These are phyloP conservation scores for Cladosporium sp. DNA, from an alignment of 2,329 filamentous ascomycete species.

Conservation along the genomic window DNA sequence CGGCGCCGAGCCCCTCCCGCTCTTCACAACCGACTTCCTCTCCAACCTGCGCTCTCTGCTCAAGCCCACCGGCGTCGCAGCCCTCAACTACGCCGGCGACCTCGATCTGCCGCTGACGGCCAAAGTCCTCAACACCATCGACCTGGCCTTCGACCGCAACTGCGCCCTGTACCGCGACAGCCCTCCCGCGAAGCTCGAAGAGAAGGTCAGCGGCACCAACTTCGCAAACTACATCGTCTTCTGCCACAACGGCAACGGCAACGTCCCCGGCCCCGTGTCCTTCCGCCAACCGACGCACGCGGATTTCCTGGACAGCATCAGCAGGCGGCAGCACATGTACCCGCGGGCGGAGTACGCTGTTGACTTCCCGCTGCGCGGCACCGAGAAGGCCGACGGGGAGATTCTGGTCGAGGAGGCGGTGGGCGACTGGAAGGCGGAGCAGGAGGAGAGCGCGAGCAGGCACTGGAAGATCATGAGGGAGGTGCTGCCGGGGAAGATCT, in stretches of 20 bases:
- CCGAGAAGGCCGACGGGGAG: constrained; percentile 42
- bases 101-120: constrained; percentile 72
- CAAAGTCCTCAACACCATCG: constrained; percentile 80
- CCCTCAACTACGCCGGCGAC: constrained; percentile 96
- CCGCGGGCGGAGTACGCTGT: constrained; percentile 70
- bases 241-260: constrained; percentile 78
- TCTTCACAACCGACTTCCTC: constrained; percentile 88
- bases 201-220: neutral
- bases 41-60: constrained; percentile 68
- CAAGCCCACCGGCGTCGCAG: constrained; percentile 76
- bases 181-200: constrained; percentile 43
- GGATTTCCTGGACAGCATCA: constrained; percentile 73
- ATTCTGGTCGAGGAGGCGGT: constrained; percentile 66
- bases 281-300: constrained; percentile 66
- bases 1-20: constrained; percentile 81
- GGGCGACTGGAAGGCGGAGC: constrained; percentile 66
- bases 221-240: constrained; percentile 98
- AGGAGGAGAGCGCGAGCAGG: constrained; percentile 72
- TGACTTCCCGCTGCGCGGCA: constrained; percentile 35
- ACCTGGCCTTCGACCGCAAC: constrained; percentile 71
- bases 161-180: constrained; percentile 90
- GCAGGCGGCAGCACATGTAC: constrained; percentile 67
- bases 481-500: constrained; percentile 74
- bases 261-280: constrained; percentile 47
- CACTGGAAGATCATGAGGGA: constrained; percentile 93